These are phyloP conservation scores for Podila clonocystis DNA, from an alignment of 192 early-diverging fungal species.

Conservation along the genomic window DNA sequence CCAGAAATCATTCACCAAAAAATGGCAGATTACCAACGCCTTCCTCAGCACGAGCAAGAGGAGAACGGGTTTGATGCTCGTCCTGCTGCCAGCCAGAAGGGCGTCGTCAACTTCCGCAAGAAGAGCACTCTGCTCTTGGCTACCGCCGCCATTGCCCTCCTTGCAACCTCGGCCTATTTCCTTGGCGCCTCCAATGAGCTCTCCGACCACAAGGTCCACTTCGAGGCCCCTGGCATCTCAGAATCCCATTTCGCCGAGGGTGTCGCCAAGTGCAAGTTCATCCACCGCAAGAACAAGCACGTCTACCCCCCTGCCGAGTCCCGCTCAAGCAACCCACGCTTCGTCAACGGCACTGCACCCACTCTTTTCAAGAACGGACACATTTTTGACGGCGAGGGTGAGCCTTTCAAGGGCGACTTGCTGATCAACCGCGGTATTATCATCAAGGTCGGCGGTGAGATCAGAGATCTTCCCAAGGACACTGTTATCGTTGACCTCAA, in stretches of 20 bases:
- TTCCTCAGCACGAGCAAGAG: constrained; percentile 19
- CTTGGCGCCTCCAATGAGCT: constrained; percentile 18
- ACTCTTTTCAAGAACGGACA: constrained; percentile 65
- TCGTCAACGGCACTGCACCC: constrained; percentile 25
- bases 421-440: constrained; percentile 65
- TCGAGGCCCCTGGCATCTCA: constrained; percentile 26
- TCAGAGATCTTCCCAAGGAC: constrained; percentile 28
- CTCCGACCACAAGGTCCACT: constrained; percentile 5
- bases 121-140: constrained; percentile 16
- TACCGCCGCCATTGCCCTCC: constrained; percentile 17
- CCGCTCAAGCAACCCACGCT: constrained; percentile 52
- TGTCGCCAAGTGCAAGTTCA: constrained; percentile 25
- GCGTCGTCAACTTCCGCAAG: neutral
- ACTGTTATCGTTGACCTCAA: constrained; percentile 63
- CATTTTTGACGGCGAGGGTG: constrained; percentile 59
- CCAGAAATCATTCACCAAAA: neutral
- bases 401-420: constrained; percentile 53
- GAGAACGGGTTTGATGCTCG: neutral
- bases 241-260: constrained; percentile 16
- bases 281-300: constrained; percentile 15
- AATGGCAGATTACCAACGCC: constrained; percentile 25
- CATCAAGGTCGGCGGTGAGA: constrained; percentile 41
- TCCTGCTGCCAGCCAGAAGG: neutral
- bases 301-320: neutral
- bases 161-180: constrained; percentile 11